These are phyloP conservation scores for Aegilops tauschii DNA, from an alignment of 176 grass and related monocot species.

Conservation along the genomic window DNA sequence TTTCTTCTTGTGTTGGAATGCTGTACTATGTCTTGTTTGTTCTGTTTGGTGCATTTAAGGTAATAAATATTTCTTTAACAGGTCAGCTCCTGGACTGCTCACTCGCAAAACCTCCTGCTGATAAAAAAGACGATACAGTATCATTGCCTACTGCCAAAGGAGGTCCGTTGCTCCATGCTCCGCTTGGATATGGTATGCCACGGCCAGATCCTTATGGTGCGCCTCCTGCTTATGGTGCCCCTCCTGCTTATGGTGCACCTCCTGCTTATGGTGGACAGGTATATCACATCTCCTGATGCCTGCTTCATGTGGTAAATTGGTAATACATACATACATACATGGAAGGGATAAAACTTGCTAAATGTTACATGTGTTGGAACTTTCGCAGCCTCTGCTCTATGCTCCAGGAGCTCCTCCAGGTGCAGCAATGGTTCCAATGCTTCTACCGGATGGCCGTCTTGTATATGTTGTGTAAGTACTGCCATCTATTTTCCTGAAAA, in stretches of 20 bases:
- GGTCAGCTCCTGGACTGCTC: constrained; percentile 85
- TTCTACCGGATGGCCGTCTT: constrained; percentile 46
- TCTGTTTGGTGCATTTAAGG: constrained; percentile 9
- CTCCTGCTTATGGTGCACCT: constrained; percentile 31
- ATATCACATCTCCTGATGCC: constrained; percentile 4
- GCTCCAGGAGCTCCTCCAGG: constrained; percentile 37
- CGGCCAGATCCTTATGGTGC: constrained; percentile 48
- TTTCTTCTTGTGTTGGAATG: constrained; percentile 3
- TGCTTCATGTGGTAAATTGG: background rate
- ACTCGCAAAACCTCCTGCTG: constrained; percentile 80
- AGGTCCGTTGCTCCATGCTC: constrained; percentile 47
- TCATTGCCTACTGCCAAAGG: constrained; percentile 47
- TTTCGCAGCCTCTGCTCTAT: constrained; percentile 56
- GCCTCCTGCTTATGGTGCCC: constrained; percentile 26
- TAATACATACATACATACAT: background rate
- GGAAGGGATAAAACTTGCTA: constrained; percentile 2
- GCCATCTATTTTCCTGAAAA: background rate
- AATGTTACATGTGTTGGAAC: constrained; percentile 5
- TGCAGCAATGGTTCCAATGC: constrained; percentile 46
- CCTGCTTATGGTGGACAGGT: constrained; percentile 51
- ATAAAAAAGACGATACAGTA: constrained; percentile 55
- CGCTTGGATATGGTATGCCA: constrained; percentile 54
- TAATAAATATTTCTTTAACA: constrained; percentile 28
- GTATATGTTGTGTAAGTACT: constrained; percentile 50
- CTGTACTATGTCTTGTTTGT: background rate